Percentiles rank a stretch among this genome's conserved stretches.
phyloP scores from a whole-genome alignment of 2,329 filamentous ascomycete genomes.

The Pezicula radicicola region DNA sequence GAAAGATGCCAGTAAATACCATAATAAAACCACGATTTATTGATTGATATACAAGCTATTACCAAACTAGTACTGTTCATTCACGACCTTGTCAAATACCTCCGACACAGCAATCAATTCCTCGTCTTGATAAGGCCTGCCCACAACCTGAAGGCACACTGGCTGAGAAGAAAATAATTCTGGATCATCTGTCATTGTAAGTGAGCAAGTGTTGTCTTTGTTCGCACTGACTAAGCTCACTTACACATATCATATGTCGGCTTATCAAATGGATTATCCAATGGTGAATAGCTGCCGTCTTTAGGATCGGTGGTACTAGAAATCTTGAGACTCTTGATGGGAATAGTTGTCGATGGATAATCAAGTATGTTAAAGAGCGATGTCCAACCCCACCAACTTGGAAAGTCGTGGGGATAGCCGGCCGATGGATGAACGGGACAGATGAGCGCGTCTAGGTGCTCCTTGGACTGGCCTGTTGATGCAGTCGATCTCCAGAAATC shows the following conservation, averaged over 20 bases:
- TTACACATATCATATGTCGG: conserved; percentile 7
- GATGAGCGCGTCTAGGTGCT: conserved; percentile 4
- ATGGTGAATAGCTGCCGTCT: conserved; percentile 1
- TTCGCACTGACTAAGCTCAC: background rate
- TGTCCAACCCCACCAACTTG: conserved; percentile 7
- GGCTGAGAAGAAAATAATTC: conserved; percentile 4
- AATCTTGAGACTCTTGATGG: conserved; percentile 4
- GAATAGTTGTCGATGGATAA: conserved; percentile 3
- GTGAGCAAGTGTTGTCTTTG: background rate
- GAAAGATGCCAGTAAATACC: too few species aligned
- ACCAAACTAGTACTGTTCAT: too few species aligned
- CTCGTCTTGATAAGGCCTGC: conserved; percentile 3
- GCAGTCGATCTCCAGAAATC: background rate
- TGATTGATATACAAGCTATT: too few species aligned
- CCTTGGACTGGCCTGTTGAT: background rate
- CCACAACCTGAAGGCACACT: conserved; percentile 6
- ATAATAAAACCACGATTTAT: too few species aligned
- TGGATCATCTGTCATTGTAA: conserved; percentile 1
- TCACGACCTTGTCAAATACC: conserved; percentile 14
- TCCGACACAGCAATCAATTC: conserved; percentile 28
- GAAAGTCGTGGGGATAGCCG: conserved; percentile 5
- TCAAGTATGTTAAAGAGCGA: conserved; percentile 8
- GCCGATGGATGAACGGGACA: conserved; percentile 3
- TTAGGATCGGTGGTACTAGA: conserved; percentile 12
- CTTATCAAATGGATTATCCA: conserved; percentile 10